Conservation (phyloP, 495 filamentous ascomycete species). For the Parathielavia hyrcaniae region DNA sequence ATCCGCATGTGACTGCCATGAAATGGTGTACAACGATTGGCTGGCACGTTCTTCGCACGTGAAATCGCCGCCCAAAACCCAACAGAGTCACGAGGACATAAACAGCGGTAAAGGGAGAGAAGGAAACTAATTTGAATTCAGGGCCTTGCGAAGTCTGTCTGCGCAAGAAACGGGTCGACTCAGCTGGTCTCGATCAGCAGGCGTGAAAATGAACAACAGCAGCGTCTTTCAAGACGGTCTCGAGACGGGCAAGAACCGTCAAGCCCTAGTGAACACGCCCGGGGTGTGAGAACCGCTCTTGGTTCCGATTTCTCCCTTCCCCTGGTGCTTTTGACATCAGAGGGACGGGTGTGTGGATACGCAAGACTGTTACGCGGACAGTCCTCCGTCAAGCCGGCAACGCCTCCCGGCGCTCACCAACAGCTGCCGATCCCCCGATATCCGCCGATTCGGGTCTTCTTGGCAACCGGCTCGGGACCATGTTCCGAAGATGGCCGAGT, state of each 20-base stretch:
- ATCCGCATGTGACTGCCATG: slow-evolving; percentile 25
- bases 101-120: slow-evolving; percentile 18
- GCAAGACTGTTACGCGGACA: neutral
- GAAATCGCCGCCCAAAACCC: slow-evolving; percentile 6
- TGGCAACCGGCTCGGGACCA: slow-evolving; percentile 4
- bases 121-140: neutral
- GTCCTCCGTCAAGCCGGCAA: slow-evolving; percentile 15
- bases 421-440: slow-evolving; percentile 25
- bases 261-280: slow-evolving; percentile 1
- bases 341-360: neutral
- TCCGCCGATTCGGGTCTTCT: slow-evolving; percentile 27
- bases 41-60: neutral
- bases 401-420: slow-evolving; percentile 4
- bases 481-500: slow-evolving; percentile 16
- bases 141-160: neutral
- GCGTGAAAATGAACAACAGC: neutral
- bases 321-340: slow-evolving; percentile 9
- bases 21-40: slow-evolving; percentile 20
- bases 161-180: neutral
- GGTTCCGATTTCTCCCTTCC: slow-evolving; percentile 21
- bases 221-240: too few relatives aligned
- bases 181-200: too few relatives aligned
- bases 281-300: neutral
- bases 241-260: too few relatives aligned
- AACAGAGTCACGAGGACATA: slow-evolving; percentile 18